A percentile compares a stretch with the other conserved stretches of the same genome.
Conservation (phyloP, 2,329 filamentous ascomycete genomes). For the Ilyonectria mors-panacis region DNA sequence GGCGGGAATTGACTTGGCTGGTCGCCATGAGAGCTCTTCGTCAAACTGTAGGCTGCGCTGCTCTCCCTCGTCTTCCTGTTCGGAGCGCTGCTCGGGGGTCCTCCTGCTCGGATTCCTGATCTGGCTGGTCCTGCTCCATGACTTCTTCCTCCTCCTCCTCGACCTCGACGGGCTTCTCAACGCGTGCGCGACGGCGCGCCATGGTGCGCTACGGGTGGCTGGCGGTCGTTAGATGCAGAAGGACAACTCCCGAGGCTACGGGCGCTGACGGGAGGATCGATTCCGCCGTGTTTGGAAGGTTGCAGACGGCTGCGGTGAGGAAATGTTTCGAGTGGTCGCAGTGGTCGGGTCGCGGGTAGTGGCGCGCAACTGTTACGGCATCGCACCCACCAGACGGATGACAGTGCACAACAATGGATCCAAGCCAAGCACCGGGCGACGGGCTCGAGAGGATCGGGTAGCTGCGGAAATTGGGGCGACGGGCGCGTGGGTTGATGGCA, state of each 20-base stretch:
- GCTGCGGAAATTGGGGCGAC: conserved; percentile 28
- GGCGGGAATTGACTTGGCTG: conserved; percentile 89
- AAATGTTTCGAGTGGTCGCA: conserved; percentile 38
- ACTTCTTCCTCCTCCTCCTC: conserved; percentile 50
- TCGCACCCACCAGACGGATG: conserved; percentile 38
- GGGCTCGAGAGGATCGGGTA: conserved; percentile 22
- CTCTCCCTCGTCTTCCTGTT: conserved; percentile 47
- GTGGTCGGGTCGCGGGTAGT: conserved; percentile 33
- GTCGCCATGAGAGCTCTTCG: conserved; percentile 90
- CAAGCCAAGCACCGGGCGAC: conserved; percentile 23
- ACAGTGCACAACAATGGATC: conserved; percentile 19
- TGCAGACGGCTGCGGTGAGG: conserved; percentile 24
- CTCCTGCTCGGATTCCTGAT: conserved; percentile 39
- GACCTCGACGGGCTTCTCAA: conserved; percentile 49
- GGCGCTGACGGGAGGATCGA: conserved; percentile 1
- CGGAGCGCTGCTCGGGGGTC: conserved; percentile 35
- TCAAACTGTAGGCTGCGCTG: conserved; percentile 78
- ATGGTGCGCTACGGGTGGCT: conserved; percentile 48
- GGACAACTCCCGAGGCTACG: not conserved
- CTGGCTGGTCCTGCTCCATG: conserved; percentile 46
- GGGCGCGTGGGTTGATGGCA: conserved; percentile 24
- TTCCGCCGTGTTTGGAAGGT: conserved; percentile 21
- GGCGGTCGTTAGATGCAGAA: conserved; percentile 4
- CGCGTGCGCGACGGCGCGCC: conserved; percentile 56
- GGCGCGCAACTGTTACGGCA: conserved; percentile 43